Evolutionary conservation across 2,329 filamentous ascomycete genomes (phyloP).

Genomic region (Aspergillus piperis): DNA sequence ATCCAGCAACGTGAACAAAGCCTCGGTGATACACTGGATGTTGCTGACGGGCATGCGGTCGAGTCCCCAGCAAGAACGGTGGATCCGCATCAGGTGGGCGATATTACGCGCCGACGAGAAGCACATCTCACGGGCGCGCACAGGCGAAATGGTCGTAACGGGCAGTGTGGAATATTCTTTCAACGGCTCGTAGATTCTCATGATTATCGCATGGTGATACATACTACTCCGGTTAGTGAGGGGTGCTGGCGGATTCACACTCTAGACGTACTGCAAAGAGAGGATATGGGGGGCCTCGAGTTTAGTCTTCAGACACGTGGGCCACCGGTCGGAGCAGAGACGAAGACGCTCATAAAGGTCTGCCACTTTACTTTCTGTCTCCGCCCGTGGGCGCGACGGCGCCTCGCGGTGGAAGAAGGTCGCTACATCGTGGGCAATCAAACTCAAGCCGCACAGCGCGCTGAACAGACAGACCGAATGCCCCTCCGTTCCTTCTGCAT

Average conservation of each 20-base stretch:
- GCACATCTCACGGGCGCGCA: constrained; percentile 20
- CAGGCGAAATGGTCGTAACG: constrained; percentile 12
- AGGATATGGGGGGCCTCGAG: constrained; percentile 25
- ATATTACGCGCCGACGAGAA: constrained; percentile 30
- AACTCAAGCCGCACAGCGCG: constrained; percentile 22
- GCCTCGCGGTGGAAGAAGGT: constrained; percentile 19
- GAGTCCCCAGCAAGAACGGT: constrained; percentile 32
- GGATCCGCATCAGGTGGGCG: constrained; percentile 28
- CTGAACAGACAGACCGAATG: constrained; percentile 24
- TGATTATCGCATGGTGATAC: constrained; percentile 41
- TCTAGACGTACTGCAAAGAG: constrained; percentile 24
- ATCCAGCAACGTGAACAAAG: constrained; percentile 31
- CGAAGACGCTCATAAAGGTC: constrained; percentile 22
- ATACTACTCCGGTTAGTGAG: constrained; percentile 28
- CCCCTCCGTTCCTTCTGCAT: constrained; percentile 13
- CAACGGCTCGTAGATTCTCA: constrained; percentile 32
- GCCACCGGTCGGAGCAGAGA: constrained; percentile 18
- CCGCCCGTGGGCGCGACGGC: constrained; percentile 5
- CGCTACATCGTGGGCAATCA: constrained; percentile 24
- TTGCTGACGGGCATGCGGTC: constrained; percentile 36
- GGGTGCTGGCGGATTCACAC: rapidly evolving
- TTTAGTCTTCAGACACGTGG: constrained; percentile 14
- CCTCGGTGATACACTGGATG: constrained; percentile 32
- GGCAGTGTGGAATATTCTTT: constrained; percentile 7
- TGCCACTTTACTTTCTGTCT: constrained; percentile 17